A percentile compares a stretch with the other conserved stretches of the same genome.
phyloP scores from a whole-genome alignment of 345 rosid species.

The rapeseed (Brassica napus) region Da-Ae NC_063449.1:28982001-28982500 shows the following conservation, averaged over 20 bases:
- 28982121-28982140: not conserved
- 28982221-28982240: not conserved
- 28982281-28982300: not conserved
- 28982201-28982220: not conserved
- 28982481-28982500: not conserved
- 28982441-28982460: not conserved
- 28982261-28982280: not conserved
- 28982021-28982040: slow-evolving; percentile 3
- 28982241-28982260: not conserved
- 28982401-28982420: not conserved
- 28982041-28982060: slow-evolving; percentile 19
- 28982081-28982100: slow-evolving; percentile 2
- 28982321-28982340: not conserved
- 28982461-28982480: slow-evolving; percentile 17
- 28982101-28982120: not conserved
- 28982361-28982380: not conserved
- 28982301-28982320: not conserved
- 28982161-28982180: not conserved
- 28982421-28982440: not conserved
- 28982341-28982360: not conserved
- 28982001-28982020: slow-evolving; percentile 24
- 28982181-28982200: not conserved
- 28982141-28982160: slow-evolving; percentile 3
- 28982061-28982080: not conserved
- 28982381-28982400: not conserved